phyloP scores from a whole-genome alignment of 1,139 yeast genomes.

The Candida sp. region DNA sequence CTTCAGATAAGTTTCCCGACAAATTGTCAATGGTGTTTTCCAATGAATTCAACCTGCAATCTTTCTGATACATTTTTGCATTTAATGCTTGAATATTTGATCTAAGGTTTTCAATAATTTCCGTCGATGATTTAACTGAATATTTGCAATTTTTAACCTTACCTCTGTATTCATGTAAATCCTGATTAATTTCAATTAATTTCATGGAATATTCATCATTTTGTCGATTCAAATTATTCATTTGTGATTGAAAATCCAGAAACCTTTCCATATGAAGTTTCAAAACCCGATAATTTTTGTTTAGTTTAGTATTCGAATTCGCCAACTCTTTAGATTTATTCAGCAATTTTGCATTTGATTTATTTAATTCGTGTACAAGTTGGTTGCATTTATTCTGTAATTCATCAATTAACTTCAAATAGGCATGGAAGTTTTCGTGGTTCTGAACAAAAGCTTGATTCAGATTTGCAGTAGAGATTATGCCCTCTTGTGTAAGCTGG shows the following conservation, averaged over 20 bases:
- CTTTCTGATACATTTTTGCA: neutral
- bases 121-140: neutral
- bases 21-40: conserved; percentile 6
- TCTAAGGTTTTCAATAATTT: neutral
- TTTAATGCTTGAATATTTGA: neutral
- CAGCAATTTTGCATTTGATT: neutral
- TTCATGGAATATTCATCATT: neutral
- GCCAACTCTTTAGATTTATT: neutral
- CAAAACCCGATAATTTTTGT: neutral
- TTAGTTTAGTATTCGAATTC: neutral
- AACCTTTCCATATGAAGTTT: neutral
- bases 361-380: too few species aligned
- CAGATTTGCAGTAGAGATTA: neutral
- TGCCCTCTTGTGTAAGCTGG: neutral
- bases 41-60: neutral
- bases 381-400: neutral
- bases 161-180: neutral
- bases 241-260: neutral
- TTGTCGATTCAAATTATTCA: neutral
- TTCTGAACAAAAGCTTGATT: neutral
- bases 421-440: neutral
- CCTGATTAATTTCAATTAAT: neutral
- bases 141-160: neutral
- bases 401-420: neutral
- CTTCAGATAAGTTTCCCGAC: conserved; percentile 9